Percentiles rank a stretch among this genome's conserved stretches.
These are phyloP conservation scores for Chrysosporium queenslandicum DNA, from an alignment of 2,329 filamentous ascomycete species.

Conservation along the genomic window DNA sequence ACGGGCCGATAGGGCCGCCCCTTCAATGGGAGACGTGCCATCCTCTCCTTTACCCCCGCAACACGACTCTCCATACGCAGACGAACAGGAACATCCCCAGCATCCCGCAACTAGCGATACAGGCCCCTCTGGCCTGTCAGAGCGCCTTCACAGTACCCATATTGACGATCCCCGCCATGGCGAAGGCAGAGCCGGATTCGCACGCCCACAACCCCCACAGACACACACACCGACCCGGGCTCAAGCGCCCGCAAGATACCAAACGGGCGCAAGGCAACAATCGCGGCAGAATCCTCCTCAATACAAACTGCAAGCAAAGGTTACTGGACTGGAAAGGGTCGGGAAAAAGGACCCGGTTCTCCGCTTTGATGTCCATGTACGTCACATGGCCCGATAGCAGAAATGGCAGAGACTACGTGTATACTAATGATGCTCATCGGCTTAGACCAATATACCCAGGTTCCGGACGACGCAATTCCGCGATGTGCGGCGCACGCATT, in stretches of 20 bases:
- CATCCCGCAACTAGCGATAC: constrained; percentile 12
- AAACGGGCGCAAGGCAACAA: constrained; percentile 32
- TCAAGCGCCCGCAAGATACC: constrained; percentile 41
- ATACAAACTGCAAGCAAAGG: constrained; percentile 85
- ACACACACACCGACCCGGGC: constrained; percentile 28
- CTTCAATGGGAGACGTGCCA: constrained; percentile 31
- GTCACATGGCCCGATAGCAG: constrained; percentile 24
- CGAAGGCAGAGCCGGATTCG: constrained; percentile 25
- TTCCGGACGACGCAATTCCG: constrained; percentile 97
- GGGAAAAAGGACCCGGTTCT: constrained; percentile 93
- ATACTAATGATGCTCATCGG: neutral
- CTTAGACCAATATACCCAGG: constrained; percentile 94
- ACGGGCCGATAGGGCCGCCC: constrained; percentile 40
- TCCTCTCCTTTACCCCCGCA: constrained; percentile 35
- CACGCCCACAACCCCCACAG: constrained; percentile 16
- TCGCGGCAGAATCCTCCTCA: constrained; percentile 49
- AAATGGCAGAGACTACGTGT: neutral
- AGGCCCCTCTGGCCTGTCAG: constrained; percentile 39
- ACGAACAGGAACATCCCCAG: constrained; percentile 15
- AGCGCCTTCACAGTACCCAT: constrained; percentile 33
- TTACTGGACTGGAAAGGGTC: constrained; percentile 82
- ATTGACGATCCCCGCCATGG: constrained; percentile 31
- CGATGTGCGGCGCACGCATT: constrained; percentile 88
- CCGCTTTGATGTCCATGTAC: constrained; percentile 91
- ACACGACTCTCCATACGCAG: constrained; percentile 28